Base-by-base conservation (phyloP, 2,329 filamentous ascomycete genomes). In the Geosmithia flava region DNA sequence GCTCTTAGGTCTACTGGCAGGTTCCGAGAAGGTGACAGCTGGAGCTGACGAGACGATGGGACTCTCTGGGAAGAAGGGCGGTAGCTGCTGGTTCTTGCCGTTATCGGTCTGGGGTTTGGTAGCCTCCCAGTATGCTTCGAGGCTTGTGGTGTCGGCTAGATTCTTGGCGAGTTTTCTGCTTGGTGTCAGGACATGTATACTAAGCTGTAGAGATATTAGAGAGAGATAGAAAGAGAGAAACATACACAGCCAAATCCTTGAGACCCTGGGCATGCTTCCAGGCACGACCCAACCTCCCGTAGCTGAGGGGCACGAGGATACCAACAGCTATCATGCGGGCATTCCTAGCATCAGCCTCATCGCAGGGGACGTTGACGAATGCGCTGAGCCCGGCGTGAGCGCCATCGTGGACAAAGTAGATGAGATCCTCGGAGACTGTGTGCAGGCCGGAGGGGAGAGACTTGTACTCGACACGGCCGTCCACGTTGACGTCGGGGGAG, bases 241-340 rank as follows among this genome's bases (percentile, higher is more conserved):
- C 71, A 54, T 71, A 88, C 80, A 72, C 72, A 46, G 88, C 87
- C 63, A 97, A 74, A 23, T 77, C 73, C 67, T 86, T 85, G 53
- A 98, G 64, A 19, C 70, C 76, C 48, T 85, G 78, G 6, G 88
- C 89, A 68, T 96, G 89, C 55, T 83, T 78, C 93, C 93, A 98
- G 47, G 84, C 85, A 53, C 90, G 80, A 3, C 93, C 93, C 20
- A 97, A 70, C 48, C 89, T 78, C 20, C 91, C 91, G 59, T 86
- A 85, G 60, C 84, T 91, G 47, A 95, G 66, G 7, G 88, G 87
- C 2, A 97, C 89, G 55, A 98, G 69, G 27, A 91, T 79, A 41
- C 93, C 93, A 1, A 97, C 88, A 15, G 91, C 86, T 53, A 96
- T 81, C 81, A 98, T 96, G 56, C 85, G 80, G 46, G 93, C 93